Percentiles rank a stretch among this genome's conserved stretches.
Evolutionary conservation across 495 filamentous ascomycete genomes (phyloP).

Genomic region (Aspergillus leporis): DNA sequence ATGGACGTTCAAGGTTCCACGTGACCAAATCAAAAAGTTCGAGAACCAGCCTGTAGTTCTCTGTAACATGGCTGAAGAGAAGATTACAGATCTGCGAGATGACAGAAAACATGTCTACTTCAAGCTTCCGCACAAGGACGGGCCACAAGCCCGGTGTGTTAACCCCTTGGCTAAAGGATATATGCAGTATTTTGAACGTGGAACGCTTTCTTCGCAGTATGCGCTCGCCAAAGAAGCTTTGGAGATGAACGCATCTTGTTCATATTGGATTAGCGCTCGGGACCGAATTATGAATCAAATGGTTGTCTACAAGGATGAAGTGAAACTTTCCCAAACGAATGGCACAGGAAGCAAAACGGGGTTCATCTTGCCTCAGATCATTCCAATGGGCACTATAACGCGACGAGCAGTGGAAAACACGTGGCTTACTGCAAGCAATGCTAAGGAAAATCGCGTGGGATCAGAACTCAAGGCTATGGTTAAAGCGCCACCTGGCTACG

Average conservation of each 20-base stretch:
- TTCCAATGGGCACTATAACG: conserved; percentile 99
- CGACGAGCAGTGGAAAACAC: conserved; percentile 95
- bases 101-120: conserved; percentile 73
- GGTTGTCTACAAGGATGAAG: conserved; percentile 80
- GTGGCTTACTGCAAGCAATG: conserved; percentile 97
- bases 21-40: conserved; percentile 62
- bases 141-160: conserved; percentile 77
- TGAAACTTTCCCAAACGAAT: conserved; percentile 25
- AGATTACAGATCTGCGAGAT: conserved; percentile 59
- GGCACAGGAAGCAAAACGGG: conserved; percentile 49
- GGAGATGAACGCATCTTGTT: conserved; percentile 97
- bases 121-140: conserved; percentile 95
- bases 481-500: conserved; percentile 84
- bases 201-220: conserved; percentile 81
- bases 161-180: conserved; percentile 91
- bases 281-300: conserved; percentile 91
- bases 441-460: conserved; percentile 90
- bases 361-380: conserved; percentile 96
- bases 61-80: conserved; percentile 78
- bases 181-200: conserved; percentile 86
- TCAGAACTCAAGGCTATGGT: conserved; percentile 98
- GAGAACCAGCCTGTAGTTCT: conserved; percentile 65
- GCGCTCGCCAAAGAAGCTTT: conserved; percentile 88
- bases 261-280: conserved; percentile 96
- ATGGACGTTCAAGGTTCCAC: conserved; percentile 84